A percentile compares a stretch with the other conserved stretches of the same genome.
phyloP scores from a whole-genome alignment of 106 monocot genomes.

The Triglochin maritima region DNA sequence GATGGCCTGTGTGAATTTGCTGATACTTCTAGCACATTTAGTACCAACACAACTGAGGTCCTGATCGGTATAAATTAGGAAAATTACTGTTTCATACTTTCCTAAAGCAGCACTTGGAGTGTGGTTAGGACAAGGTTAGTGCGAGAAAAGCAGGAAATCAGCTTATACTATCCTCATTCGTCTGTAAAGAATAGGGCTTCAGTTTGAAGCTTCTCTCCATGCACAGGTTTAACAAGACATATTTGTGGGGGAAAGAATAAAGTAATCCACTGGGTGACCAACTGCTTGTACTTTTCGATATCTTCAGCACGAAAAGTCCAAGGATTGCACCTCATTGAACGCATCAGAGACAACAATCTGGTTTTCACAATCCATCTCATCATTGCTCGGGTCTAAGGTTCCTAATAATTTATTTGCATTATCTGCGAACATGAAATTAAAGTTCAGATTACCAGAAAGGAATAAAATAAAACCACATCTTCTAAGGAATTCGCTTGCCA shows the following conservation, averaged over 20 bases:
- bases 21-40: neutral
- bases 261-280: neutral
- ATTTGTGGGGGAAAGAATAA: neutral
- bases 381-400: neutral
- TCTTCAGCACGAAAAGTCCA: constrained; percentile 1
- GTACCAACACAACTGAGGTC: constrained; percentile 2
- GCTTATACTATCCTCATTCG: neutral
- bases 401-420: neutral
- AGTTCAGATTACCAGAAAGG: neutral
- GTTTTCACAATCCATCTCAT: constrained; percentile 1
- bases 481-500: neutral
- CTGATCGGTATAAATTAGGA: neutral
- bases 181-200: neutral
- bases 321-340: constrained; percentile 2
- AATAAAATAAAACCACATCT: neutral
- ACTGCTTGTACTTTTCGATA: neutral
- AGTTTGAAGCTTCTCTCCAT: neutral
- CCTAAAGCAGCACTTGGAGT: constrained; percentile 12
- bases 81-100: neutral
- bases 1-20: too few relatives aligned
- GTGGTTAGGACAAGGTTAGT: constrained; percentile 8
- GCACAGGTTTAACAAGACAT: neutral
- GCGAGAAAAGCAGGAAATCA: neutral
- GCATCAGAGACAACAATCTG: constrained; percentile 6
- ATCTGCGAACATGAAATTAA: constrained; percentile 4